Conservation (phyloP, 179 eudicot genomes). For the Kewa caespitosa region DNA sequence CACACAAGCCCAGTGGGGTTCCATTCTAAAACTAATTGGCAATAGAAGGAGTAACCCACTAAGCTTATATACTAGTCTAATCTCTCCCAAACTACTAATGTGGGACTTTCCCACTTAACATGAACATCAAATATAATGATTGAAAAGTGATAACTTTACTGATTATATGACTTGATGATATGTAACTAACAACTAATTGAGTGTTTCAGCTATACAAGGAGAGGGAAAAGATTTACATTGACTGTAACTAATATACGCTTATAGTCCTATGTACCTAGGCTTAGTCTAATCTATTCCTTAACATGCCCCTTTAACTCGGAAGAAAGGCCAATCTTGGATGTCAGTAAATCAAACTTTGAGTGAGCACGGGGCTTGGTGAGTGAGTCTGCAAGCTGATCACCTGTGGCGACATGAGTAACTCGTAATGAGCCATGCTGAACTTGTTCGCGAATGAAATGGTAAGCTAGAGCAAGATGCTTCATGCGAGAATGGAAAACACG, state of each 20-base stretch:
- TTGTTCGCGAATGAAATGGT: conserved; percentile 14
- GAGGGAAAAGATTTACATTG: neutral
- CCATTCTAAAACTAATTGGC: no score
- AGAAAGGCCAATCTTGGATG: neutral
- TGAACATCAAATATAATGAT: no score
- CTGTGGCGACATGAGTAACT: neutral
- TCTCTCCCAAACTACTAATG: no score
- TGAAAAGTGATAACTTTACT: no score
- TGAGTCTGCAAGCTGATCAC: conserved; percentile 13
- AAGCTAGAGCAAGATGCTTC: conserved; percentile 20
- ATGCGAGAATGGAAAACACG: conserved; percentile 21
- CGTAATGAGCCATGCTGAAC: conserved; percentile 5
- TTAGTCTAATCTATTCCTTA: no score
- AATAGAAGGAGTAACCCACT: no score
- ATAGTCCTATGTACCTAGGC: no score
- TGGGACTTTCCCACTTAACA: no score
- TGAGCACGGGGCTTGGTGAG: conserved; percentile 13
- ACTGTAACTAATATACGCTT: neutral
- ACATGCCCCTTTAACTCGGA: neutral
- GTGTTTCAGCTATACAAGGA: neutral
- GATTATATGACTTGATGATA: no score
- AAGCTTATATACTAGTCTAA: no score
- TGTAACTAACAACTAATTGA: no score
- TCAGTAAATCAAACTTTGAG: neutral
- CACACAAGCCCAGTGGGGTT: no score